phyloP scores from a whole-genome alignment of 2,329 filamentous ascomycete genomes.

The Trichoderma pleuroti region DNA sequence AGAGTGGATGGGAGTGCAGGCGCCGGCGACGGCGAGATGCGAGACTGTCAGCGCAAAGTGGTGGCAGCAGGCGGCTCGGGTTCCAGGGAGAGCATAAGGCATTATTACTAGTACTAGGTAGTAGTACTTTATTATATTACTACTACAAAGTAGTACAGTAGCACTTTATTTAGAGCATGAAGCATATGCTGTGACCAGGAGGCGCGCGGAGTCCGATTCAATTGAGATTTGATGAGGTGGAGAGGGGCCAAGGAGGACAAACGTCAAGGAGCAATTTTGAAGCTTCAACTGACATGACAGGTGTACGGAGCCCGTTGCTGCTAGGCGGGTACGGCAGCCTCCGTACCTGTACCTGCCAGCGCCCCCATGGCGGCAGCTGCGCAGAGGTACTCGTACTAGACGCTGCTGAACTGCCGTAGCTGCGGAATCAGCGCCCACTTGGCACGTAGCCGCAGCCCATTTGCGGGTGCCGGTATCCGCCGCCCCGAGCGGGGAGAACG shows the following conservation, averaged over 20 bases:
- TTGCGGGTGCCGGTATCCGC: conserved; percentile 16
- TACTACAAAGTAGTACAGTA: background rate
- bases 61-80: conserved; percentile 27
- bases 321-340: background rate
- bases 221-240: background rate
- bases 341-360: background rate
- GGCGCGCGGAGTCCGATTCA: background rate
- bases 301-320: background rate
- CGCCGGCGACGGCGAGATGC: conserved; percentile 14
- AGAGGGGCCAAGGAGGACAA: background rate
- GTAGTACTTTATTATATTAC: background rate
- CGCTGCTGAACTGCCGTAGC: background rate
- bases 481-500: conserved; percentile 15
- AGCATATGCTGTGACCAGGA: background rate
- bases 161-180: background rate
- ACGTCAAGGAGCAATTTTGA: background rate
- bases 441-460: conserved; percentile 4
- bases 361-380: background rate
- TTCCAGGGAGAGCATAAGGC: background rate
- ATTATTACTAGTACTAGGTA: background rate
- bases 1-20: background rate
- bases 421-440: conserved; percentile 6
- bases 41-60: conserved; percentile 10
- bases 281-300: background rate
- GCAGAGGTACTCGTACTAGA: background rate